Conservation (phyloP, 306 rosid genomes). For the Gastrolobium bilobum region DNA sequence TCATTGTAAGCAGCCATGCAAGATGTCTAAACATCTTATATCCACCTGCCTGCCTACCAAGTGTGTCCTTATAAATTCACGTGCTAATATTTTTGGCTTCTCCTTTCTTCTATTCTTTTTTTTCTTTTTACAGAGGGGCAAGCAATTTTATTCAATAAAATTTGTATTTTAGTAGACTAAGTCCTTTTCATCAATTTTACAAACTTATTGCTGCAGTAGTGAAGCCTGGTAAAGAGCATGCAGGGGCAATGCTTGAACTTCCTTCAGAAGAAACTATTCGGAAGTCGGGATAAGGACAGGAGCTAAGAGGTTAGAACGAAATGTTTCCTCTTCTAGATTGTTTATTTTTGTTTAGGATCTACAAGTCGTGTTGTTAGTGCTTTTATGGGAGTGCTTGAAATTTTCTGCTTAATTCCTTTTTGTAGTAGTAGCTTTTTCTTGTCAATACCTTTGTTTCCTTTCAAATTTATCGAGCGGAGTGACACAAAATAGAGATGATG, state of each 20-base stretch:
- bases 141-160: background rate
- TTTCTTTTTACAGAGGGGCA: background rate
- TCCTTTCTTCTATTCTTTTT: background rate
- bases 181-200: constrained; percentile 1
- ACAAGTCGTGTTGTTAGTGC: constrained; percentile 36
- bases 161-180: constrained; percentile 6
- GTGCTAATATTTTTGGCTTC: background rate
- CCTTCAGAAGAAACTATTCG: constrained; percentile 74
- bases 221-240: constrained; percentile 83
- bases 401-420: constrained; percentile 38
- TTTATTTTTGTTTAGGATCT: constrained; percentile 43
- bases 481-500: constrained; percentile 6
- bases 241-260: constrained; percentile 91
- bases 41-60: background rate
- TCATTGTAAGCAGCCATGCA: background rate
- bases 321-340: constrained; percentile 16
- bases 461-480: constrained; percentile 23
- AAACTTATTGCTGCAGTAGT: constrained; percentile 63
- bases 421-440: constrained; percentile 28
- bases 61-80: background rate
- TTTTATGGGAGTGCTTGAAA: constrained; percentile 31
- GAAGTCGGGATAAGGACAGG: constrained; percentile 38
- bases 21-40: background rate
- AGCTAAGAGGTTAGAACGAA: constrained; percentile 46
- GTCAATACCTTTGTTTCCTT: constrained; percentile 23